A percentile compares a stretch with the other conserved stretches of the same genome.
These are phyloP conservation scores for Colletotrichum spaethianum DNA, from an alignment of 2,329 filamentous ascomycete species.

Conservation along the genomic window DNA sequence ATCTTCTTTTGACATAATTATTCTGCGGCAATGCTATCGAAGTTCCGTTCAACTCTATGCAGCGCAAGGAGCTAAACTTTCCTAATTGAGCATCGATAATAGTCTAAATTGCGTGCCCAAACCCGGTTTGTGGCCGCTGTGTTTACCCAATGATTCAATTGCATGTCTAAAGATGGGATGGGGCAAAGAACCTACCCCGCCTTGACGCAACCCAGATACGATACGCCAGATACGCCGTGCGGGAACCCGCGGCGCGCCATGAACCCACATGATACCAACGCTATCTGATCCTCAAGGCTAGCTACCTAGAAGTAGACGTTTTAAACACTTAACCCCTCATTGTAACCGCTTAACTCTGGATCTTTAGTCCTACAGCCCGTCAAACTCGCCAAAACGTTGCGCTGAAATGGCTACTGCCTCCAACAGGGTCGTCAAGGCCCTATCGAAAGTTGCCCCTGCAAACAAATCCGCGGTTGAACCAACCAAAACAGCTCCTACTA, in stretches of 20 bases:
- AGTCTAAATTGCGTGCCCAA: no score
- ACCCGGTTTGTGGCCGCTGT: not conserved
- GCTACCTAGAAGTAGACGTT: not conserved
- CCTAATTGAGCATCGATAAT: not conserved
- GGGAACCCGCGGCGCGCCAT: constrained; percentile 19
- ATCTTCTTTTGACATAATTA: constrained; percentile 29
- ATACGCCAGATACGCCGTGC: constrained; percentile 32
- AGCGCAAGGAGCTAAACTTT: no score
- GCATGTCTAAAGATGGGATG: not conserved
- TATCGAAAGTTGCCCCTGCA: not conserved
- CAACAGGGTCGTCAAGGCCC: not conserved
- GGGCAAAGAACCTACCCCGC: not conserved
- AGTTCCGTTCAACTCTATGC: no score
- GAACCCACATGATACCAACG: not conserved
- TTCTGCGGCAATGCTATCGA: rapidly evolving
- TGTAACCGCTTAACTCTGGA: not conserved
- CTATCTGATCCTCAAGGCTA: not conserved
- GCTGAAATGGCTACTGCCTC: not conserved
- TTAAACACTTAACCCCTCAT: no score
- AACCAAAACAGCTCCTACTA: not conserved
- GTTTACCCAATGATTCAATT: no score
- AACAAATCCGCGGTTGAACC: not conserved
- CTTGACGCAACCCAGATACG: not conserved
- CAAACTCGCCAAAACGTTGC: not conserved
- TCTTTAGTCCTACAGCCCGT: no score